phyloP scores from a whole-genome alignment of 805 yeast species.

The Sugiyamaella lignohabitans region DNA sequence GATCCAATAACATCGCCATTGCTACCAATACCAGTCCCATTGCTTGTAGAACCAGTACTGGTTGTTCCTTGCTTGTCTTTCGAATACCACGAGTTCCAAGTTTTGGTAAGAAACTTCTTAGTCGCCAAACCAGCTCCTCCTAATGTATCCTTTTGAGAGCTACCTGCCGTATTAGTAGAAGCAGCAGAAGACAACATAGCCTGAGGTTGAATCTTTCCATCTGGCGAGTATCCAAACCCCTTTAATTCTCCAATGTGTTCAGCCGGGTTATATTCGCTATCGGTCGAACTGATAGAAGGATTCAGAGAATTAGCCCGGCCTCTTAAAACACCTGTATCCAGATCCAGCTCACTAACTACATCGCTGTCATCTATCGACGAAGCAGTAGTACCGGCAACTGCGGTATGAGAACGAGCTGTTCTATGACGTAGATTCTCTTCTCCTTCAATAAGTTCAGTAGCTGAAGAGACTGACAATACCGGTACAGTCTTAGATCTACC shows the following conservation, averaged over 20 bases:
- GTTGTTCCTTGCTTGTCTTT: conserved; percentile 11
- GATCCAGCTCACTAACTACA: conserved; percentile 1
- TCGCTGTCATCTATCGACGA: conserved; percentile 2
- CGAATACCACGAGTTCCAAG: conserved; percentile 25
- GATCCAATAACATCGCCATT: neutral
- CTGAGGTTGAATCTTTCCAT: neutral
- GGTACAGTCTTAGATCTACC: neutral
- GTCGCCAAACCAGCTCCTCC: conserved; percentile 14
- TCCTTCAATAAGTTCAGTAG: conserved; percentile 9
- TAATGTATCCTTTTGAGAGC: conserved; percentile 12
- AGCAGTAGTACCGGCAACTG: neutral
- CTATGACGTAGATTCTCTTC: conserved; percentile 9
- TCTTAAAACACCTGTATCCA: conserved; percentile 1
- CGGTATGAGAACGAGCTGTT: too few species aligned
- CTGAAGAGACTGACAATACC: conserved; percentile 4
- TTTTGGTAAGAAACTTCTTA: conserved; percentile 11
- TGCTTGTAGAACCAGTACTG: conserved; percentile 2
- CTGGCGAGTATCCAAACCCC: conserved; percentile 13
- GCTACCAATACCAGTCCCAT: conserved; percentile 4
- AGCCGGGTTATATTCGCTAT: conserved; percentile 5
- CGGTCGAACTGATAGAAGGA: neutral
- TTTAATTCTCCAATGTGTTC: conserved; percentile 21
- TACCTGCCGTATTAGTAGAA: neutral
- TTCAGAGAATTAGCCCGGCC: neutral
- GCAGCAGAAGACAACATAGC: neutral